Evolutionary conservation across 495 filamentous ascomycete species (phyloP), one percentile per base, ranked within the genome.

Genomic region (Opeltia flavorubescens): DNA sequence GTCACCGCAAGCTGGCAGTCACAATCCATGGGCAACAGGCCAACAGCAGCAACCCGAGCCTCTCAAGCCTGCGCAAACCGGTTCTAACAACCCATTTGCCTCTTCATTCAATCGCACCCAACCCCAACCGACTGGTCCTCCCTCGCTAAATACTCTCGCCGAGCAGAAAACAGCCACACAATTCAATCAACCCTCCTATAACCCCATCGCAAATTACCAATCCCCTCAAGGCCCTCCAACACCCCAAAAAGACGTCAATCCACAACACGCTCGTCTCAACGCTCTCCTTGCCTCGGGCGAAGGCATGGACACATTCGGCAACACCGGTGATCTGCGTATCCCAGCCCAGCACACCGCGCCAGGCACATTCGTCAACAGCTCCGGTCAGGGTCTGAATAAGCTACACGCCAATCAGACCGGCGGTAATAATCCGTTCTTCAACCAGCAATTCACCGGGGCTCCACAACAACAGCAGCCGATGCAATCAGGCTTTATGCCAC

Each of bases 11-110:
- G 70, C 86, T 38, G 88, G 86, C 25, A 87, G 74, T 57, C 88
- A 95, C 65, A 95, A 95, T 62, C 89, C 89, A 7, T 74, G 70
- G 69, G 63, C 68, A 33, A 55, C 61, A 3, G 62, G 60, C 39
- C 57, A 62, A 43, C 60, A 58, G 35, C 62, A 66, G 46, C 63
- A 62, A 43, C 56, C 61, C 4, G 68, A 72, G 49, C 42, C 63
- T 26, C 54, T 72, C 34, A 68, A 69, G 45, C 69, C 70, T 13
- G 67, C 74, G 56, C 63, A 84, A 1, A 95, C 89, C 21, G 89
- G 89, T 42, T 95, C 89, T 0, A 98, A 95, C 67, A 98, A 98
- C 54, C 89, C 89, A 27, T 98, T 98, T 58, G 89, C 89, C 4
- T 64, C 70, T 20, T 61, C 65, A 3, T 57, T 62, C 54, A 55